phyloP scores from a whole-genome alignment of 192 early-diverging fungal species.

The Oehlia diaphana region DNA sequence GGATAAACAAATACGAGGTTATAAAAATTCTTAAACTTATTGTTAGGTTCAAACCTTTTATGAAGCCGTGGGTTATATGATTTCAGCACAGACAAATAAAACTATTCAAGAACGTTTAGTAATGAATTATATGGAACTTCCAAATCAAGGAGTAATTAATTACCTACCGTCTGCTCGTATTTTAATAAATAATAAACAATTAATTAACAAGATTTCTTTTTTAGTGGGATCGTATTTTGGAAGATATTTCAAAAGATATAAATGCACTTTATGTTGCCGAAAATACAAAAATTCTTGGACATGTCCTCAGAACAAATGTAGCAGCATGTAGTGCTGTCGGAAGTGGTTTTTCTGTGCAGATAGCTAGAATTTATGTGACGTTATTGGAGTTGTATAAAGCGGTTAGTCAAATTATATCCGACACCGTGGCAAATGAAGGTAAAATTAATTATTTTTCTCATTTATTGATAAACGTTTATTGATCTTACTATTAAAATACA shows the following conservation, averaged over 20 bases:
- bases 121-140: conserved; percentile 81
- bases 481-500: conserved; percentile 24
- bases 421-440: conserved; percentile 71
- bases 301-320: conserved; percentile 95
- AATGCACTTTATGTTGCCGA: conserved; percentile 75
- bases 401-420: conserved; percentile 82
- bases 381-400: conserved; percentile 91
- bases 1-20: too few relatives aligned
- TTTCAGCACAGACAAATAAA: conserved; percentile 87
- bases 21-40: background rate
- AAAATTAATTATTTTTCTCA: background rate
- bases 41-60: conserved; percentile 93
- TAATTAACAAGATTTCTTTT: background rate
- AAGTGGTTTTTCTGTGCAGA: conserved; percentile 82
- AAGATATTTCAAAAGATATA: conserved; percentile 65
- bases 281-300: conserved; percentile 85
- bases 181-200: background rate
- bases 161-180: background rate
- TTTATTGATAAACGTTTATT: background rate
- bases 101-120: conserved; percentile 81
- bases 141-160: conserved; percentile 72
- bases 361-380: conserved; percentile 87
- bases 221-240: conserved; percentile 83
- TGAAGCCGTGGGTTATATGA: conserved; percentile 97
- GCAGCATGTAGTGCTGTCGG: conserved; percentile 89